Conservation (phyloP, 75 land plant species). For the Cryptomeria japonica region DNA sequence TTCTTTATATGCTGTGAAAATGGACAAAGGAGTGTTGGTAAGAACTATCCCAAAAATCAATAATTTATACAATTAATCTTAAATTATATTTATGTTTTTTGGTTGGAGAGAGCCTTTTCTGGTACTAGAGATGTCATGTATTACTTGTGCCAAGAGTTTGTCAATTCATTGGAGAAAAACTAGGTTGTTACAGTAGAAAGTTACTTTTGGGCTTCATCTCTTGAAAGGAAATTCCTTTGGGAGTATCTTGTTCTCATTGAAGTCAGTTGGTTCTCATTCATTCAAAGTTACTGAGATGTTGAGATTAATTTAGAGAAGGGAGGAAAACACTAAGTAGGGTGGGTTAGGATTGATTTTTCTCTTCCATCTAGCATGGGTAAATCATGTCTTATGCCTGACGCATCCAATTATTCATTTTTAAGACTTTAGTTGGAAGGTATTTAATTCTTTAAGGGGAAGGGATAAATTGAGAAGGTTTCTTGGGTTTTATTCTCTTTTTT, state of each 20-base stretch:
- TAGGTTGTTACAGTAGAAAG: not conserved
- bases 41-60: not conserved
- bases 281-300: not conserved
- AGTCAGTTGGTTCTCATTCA: not conserved
- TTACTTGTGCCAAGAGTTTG: not conserved
- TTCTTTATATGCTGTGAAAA: conserved; percentile 88
- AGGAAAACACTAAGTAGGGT: not conserved
- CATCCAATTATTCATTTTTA: not conserved
- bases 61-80: too few relatives aligned
- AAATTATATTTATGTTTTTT: not conserved
- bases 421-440: not conserved
- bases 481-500: not conserved
- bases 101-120: not conserved
- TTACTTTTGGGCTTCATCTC: not conserved
- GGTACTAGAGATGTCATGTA: not conserved
- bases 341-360: not conserved
- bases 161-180: not conserved
- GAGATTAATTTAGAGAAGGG: not conserved
- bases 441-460: not conserved
- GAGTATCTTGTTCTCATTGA: too few relatives aligned
- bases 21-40: conserved; percentile 79
- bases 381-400: not conserved
- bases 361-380: not conserved
- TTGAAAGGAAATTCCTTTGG: not conserved
- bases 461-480: not conserved